Base-by-base conservation (phyloP, 345 rosid species). In the Euphorbia pulcherrima region DNA sequence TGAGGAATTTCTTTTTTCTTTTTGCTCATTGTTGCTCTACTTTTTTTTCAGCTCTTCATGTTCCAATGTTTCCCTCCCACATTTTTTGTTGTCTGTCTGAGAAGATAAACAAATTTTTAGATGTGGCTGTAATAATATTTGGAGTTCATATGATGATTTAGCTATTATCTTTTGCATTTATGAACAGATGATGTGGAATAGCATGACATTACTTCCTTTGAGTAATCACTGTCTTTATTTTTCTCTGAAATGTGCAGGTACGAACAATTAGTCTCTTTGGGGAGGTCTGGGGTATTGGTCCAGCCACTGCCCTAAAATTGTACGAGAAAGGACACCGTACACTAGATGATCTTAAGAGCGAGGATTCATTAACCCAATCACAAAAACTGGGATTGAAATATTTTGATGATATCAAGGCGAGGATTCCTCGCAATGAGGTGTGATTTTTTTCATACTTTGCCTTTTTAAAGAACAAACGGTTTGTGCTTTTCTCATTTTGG, bases 221-320 rank as follows among this genome's bases (percentile, higher is more conserved):
- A 62, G 61, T 30, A 23, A 59, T 59, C 58, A 47, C 68, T 68
- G 26, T 60, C 44, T 54, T 58, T 60, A 33, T 7, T 69, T 70
- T 33, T 63, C 51, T 40, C 54, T 50, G 70, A 13, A 53, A 56
- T 52, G 55, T 69, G 18, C 76, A 94, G 99, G 99, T 94, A 56
- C 83, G 84, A 56, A 81, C 97, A 12, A 85, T 94, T 62, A 88
- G 76, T 72, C 76, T 91, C 56, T 89, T 94, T 79, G 99, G 96
- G 57, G 97, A 94, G 79, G 89, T 94, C 62, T 89, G 99, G 99
- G 99, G 99, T 62, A 80, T 89, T 65, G 99, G 99, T 73, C 96
- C 97, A 37, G 88, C 97, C 63, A 94, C 99, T 68, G 95, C 97
- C 48, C 82, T 85, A 68, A 91, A 94, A 74, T 78, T 94, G 74